These are phyloP conservation scores for Cordyceps farinosa DNA, from an alignment of 2,329 filamentous ascomycete genomes.

Conservation along the genomic window DNA sequence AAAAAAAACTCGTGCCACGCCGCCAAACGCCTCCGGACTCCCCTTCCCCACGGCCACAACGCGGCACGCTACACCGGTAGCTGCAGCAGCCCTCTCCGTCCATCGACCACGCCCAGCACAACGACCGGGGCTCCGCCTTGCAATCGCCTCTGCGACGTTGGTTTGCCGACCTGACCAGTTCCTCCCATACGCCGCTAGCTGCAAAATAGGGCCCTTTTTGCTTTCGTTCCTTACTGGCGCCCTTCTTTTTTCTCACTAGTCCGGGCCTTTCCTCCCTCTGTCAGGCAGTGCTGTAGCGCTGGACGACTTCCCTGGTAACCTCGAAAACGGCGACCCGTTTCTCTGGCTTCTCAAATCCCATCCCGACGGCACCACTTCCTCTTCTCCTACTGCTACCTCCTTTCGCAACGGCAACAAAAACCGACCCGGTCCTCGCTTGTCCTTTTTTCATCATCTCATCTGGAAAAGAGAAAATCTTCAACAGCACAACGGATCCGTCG, in stretches of 20 bases:
- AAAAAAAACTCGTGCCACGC: not conserved
- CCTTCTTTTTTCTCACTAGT: not conserved
- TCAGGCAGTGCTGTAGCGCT: not conserved
- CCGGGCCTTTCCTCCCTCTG: not conserved
- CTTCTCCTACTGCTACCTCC: not conserved
- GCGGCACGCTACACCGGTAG: not conserved
- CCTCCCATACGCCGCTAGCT: not conserved
- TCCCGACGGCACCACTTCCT: not conserved
- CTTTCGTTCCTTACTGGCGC: not conserved
- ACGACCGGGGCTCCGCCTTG: slow-evolving; percentile 13
- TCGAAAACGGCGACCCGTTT: slow-evolving; percentile 16
- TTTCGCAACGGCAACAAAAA: slow-evolving; percentile 2
- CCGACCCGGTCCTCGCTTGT: not conserved
- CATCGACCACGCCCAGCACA: slow-evolving; percentile 5
- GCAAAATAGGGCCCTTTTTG: not conserved
- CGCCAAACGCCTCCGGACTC: not conserved
- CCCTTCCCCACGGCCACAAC: not conserved
- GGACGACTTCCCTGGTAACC: slow-evolving; percentile 4
- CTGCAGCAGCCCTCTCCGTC: not conserved
- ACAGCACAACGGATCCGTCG: not conserved
- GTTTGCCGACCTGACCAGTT: slow-evolving; percentile 14
- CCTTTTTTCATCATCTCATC: not conserved
- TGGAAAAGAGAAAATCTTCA: not conserved
- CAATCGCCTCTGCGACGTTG: slow-evolving; percentile 19
- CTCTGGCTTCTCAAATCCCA: slow-evolving; percentile 13